Base-by-base conservation (phyloP, 2,329 filamentous ascomycete species). In the Neofusicoccum ribis region DNA sequence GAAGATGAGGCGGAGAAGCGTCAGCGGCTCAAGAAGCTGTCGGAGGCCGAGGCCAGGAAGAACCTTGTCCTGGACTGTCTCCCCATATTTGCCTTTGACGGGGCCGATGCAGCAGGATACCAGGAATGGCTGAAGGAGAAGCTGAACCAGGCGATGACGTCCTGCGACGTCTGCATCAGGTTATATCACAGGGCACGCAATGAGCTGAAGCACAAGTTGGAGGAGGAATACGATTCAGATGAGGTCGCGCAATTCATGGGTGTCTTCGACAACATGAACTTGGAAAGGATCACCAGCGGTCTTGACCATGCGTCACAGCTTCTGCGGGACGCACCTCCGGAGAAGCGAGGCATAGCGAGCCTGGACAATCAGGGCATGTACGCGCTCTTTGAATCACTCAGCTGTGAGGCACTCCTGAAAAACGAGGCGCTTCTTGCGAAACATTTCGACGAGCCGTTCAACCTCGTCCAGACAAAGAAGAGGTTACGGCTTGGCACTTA, bases 311-410 rank as follows among this genome's bases (percentile, higher is more conserved):
- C 81, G 23, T 76, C 74, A 8, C 69, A 73, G 59, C 73, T 78
- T 60, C 73, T 83, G 43, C 69, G 74, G 66, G 76, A 77, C 12
- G 75, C 84, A 7, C 81, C 85, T 2, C 80, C 82, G 3, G 78
- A 83, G 49, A 72, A 83, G 65, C 82, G 86, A 44, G 81, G 78
- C 23, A 79, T 86, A 41, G 76, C 77, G 61, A 76, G 81, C 31
- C 75, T 88, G 31, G 82, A 85, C 34, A 79, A 84, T 1, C 81
- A 86, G 34, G 87, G 91, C 6, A 85, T 96, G 59, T 86, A 95
- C 66, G 89, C 92, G 11, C 86, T 98, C 36, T 97, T 96, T 71
- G 94, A 98, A 76, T 89, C 91, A 0, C 81, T 98, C 60, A 96
- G 93, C 75, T 96, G 91, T 76, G 87, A 93, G 69, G 84, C 90